These are phyloP conservation scores for Mycena metata DNA, from an alignment of 768 basidiomycete genomes.

Conservation along the genomic window DNA sequence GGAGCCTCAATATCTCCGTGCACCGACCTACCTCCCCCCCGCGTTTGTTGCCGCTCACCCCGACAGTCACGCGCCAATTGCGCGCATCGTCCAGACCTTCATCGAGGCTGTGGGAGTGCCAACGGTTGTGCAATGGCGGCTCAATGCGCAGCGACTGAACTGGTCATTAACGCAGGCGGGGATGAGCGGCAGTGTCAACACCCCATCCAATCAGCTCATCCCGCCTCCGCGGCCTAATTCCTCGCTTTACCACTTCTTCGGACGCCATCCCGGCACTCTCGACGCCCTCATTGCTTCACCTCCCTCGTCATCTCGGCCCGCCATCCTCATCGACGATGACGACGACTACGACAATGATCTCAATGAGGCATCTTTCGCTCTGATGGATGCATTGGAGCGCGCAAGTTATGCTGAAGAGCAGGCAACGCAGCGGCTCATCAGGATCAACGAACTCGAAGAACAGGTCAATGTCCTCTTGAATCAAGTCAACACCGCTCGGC, in stretches of 20 bases:
- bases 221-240: background rate
- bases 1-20: constrained; percentile 12
- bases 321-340: constrained; percentile 9
- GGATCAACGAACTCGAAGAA: background rate
- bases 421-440: background rate
- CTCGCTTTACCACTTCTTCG: constrained; percentile 7
- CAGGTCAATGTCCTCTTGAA: background rate
- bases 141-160: background rate
- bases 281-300: background rate
- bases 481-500: background rate
- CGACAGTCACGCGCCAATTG: constrained; percentile 9
- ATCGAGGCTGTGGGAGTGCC: constrained; percentile 23
- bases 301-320: background rate
- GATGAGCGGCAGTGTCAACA: background rate
- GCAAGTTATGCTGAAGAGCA: constrained; percentile 1
- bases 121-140: constrained; percentile 7
- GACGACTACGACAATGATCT: background rate
- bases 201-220: background rate
- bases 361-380: no score
- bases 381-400: constrained; percentile 5
- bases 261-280: constrained; percentile 1
- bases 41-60: constrained; percentile 2
- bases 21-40: constrained; percentile 15
- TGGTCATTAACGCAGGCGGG: constrained; percentile 15
- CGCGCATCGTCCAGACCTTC: constrained; percentile 23